Percentiles rank a stretch among this genome's conserved stretches.
phyloP scores from a whole-genome alignment of 2,329 filamentous ascomycete genomes.

The Colletotrichum melonis region DNA sequence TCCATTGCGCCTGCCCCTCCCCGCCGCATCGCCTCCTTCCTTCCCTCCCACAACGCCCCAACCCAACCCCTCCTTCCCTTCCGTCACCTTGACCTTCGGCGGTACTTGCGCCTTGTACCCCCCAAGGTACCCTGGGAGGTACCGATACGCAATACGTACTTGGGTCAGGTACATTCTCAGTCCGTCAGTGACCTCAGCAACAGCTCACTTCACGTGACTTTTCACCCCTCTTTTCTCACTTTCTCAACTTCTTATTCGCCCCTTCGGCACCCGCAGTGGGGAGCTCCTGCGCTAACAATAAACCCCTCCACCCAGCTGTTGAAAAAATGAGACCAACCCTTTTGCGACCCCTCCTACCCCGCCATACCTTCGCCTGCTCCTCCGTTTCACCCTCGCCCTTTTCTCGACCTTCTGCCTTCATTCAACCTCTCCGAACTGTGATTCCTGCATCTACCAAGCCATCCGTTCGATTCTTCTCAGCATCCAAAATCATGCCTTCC shows the following conservation, averaged over 20 bases:
- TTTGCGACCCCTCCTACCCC: conserved; percentile 39
- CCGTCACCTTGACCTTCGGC: conserved; percentile 1
- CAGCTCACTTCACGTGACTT: conserved; percentile 33
- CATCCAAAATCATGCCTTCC: conserved; percentile 78
- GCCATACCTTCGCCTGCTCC: conserved; percentile 38
- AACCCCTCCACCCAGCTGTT: conserved; percentile 38
- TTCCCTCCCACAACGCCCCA: neutral
- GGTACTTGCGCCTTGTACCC: neutral
- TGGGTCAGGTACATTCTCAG: conserved; percentile 17
- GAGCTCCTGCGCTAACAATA: conserved; percentile 38
- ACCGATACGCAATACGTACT: neutral
- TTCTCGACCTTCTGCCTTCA: conserved; percentile 39
- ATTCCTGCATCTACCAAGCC: conserved; percentile 38
- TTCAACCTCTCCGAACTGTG: conserved; percentile 36
- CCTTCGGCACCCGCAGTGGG: conserved; percentile 26
- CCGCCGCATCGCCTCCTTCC: neutral
- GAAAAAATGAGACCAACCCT: conserved; percentile 40
- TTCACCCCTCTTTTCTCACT: neutral
- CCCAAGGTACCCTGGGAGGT: neutral
- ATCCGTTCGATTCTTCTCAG: conserved; percentile 59
- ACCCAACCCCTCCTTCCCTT: conserved; percentile 10
- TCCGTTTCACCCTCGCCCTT: conserved; percentile 39
- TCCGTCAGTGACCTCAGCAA: conserved; percentile 32
- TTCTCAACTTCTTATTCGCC: conserved; percentile 12
- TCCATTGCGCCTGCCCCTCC: neutral